Conservation (phyloP, 768 basidiomycete genomes). For the Pleurotus tuoliensis region DNA sequence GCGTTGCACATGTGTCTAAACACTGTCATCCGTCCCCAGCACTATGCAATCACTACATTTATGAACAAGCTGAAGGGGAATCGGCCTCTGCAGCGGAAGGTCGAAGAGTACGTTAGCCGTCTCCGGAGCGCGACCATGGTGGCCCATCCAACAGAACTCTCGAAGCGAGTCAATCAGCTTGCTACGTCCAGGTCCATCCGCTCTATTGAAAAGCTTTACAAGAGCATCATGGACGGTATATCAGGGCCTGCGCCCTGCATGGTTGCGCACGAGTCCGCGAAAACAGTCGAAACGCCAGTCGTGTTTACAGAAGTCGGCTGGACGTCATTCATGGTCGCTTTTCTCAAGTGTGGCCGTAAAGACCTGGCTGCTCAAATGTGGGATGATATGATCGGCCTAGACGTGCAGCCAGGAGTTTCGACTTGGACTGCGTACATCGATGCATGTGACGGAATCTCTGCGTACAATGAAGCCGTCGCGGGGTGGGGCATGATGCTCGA, state of each 20-base stretch:
- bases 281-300: conserved; percentile 37
- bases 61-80: conserved; percentile 32
- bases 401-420: conserved; percentile 46
- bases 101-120: conserved; percentile 40
- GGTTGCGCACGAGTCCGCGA: conserved; percentile 34
- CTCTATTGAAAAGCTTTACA: conserved; percentile 46
- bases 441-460: conserved; percentile 49
- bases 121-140: conserved; percentile 51
- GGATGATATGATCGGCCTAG: conserved; percentile 56
- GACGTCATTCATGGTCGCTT: conserved; percentile 63
- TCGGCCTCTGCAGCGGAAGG: conserved; percentile 33
- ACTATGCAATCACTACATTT: conserved; percentile 32
- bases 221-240: conserved; percentile 46
- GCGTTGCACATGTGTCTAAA: conserved; percentile 45
- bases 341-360: conserved; percentile 49
- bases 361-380: conserved; percentile 64
- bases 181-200: conserved; percentile 26
- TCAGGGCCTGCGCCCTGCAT: conserved; percentile 51
- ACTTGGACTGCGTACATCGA: conserved; percentile 75
- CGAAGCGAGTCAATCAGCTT: conserved; percentile 47
- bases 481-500: conserved; percentile 64
- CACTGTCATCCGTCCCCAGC: conserved; percentile 32
- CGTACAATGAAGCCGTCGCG: conserved; percentile 47
- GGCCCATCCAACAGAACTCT: conserved; percentile 43
- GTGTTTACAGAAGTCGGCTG: conserved; percentile 56